Conservation (phyloP, 139 green algal species). For the Haematococcus sp. region DNA sequence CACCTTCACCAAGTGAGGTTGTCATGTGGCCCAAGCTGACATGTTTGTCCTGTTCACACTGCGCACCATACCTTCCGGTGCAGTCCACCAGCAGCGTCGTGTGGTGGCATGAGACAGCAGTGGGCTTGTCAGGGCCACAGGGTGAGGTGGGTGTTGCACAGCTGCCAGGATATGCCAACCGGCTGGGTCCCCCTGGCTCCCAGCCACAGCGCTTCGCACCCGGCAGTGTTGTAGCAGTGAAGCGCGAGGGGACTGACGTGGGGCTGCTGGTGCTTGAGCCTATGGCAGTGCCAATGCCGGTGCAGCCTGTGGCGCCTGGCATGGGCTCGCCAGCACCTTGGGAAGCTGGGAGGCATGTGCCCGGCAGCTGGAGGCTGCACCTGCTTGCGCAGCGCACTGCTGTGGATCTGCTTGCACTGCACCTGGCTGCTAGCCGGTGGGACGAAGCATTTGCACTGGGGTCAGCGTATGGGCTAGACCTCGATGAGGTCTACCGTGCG, state of each 20-base stretch:
- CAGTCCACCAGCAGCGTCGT: background rate
- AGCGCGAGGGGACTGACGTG: background rate
- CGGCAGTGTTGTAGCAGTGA: background rate
- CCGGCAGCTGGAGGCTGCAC: background rate
- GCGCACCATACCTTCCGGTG: too few species aligned
- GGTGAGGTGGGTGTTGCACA: background rate
- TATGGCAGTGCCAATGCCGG: background rate
- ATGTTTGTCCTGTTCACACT: too few species aligned
- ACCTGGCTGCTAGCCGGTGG: background rate
- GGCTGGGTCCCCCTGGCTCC: background rate
- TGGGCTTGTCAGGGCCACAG: background rate
- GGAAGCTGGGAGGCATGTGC: background rate
- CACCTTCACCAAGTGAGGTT: too few species aligned
- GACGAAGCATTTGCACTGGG: background rate
- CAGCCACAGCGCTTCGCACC: background rate
- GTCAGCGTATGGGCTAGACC: background rate
- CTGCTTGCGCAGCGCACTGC: background rate
- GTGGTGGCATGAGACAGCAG: constrained; percentile 3
- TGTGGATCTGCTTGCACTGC: background rate
- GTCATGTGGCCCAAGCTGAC: too few species aligned
- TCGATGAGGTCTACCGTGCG: constrained; percentile 1
- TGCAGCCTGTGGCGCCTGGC: background rate
- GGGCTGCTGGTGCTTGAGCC: constrained; percentile 8
- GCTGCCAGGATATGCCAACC: background rate
- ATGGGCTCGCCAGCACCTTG: background rate